These are phyloP conservation scores for Eutrema japonicum DNA, from an alignment of 345 rosid species.

Conservation along the genomic window DNA sequence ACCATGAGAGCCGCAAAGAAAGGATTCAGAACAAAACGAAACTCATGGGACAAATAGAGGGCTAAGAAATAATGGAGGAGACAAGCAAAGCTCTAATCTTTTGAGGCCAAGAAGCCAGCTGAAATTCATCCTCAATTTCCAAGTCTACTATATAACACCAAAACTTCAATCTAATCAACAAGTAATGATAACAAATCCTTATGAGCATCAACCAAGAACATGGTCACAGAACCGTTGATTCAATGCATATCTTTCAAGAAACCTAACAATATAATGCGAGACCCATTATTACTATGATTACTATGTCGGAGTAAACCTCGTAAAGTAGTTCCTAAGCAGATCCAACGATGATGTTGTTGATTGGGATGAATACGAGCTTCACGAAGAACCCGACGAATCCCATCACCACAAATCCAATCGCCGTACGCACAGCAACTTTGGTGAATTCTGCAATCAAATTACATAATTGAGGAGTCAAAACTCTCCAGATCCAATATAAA, in stretches of 20 bases:
- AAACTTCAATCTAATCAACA: background rate
- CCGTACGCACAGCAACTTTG: conserved; percentile 80
- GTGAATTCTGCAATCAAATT: conserved; percentile 55
- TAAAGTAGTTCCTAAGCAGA: conserved; percentile 52
- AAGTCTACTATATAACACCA: conserved; percentile 1
- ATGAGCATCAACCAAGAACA: background rate
- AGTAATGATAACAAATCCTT: conserved; percentile 2
- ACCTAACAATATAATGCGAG: conserved; percentile 1
- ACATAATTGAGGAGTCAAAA: background rate
- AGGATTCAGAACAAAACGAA: conserved; percentile 18
- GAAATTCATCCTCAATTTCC: background rate
- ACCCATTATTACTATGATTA: background rate
- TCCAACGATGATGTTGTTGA: conserved; percentile 88
- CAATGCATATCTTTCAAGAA: background rate
- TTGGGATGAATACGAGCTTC: conserved; percentile 81
- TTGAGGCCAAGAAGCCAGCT: conserved; percentile 10
- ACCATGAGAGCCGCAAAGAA: background rate
- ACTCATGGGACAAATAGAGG: conserved; percentile 2
- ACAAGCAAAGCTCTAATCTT: conserved; percentile 9
- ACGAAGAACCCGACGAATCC: conserved; percentile 89
- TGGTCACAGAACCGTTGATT: background rate
- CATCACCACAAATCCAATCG: conserved; percentile 88
- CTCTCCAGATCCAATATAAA: background rate
- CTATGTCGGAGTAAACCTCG: background rate
- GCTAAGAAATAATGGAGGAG: conserved; percentile 1